Evolutionary conservation across 345 rosid species (phyloP).

Genomic region (Barbarea vulgaris): DNA sequence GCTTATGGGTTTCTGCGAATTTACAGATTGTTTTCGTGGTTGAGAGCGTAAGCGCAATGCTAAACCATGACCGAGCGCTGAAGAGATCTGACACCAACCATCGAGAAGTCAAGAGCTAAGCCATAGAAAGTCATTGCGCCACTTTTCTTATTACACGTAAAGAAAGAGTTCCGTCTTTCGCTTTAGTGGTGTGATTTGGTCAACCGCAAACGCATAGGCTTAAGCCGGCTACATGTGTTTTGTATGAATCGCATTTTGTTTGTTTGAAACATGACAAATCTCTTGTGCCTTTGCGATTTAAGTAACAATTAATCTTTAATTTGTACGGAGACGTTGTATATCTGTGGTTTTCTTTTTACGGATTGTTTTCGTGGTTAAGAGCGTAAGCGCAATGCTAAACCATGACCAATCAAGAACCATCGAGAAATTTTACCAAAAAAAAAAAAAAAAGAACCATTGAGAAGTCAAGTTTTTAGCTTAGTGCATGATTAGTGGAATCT

Average conservation of each 20-base stretch:
- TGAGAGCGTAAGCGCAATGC: constrained; percentile 80
- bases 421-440: no score
- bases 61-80: constrained; percentile 76
- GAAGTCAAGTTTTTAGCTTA: no score
- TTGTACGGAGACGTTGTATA: neutral
- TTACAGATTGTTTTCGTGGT: constrained; percentile 77
- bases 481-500: no score
- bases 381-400: no score
- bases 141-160: constrained; percentile 6
- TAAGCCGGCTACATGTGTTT: neutral
- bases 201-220: neutral
- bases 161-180: constrained; percentile 6
- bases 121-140: constrained; percentile 7
- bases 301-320: neutral
- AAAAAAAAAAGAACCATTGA: no score
- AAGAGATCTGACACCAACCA: constrained; percentile 40
- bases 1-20: neutral
- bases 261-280: constrained; percentile 14
- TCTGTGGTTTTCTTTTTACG: no score
- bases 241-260: neutral
- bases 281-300: neutral
- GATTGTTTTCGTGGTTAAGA: no score
- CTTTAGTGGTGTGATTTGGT: neutral
- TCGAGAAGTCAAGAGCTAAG: constrained; percentile 40
- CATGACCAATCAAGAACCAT: no score